A percentile compares a stretch with the other conserved stretches of the same genome.
phyloP scores from a whole-genome alignment of 192 early-diverging fungal genomes.

The Coemansia sp. region DNA sequence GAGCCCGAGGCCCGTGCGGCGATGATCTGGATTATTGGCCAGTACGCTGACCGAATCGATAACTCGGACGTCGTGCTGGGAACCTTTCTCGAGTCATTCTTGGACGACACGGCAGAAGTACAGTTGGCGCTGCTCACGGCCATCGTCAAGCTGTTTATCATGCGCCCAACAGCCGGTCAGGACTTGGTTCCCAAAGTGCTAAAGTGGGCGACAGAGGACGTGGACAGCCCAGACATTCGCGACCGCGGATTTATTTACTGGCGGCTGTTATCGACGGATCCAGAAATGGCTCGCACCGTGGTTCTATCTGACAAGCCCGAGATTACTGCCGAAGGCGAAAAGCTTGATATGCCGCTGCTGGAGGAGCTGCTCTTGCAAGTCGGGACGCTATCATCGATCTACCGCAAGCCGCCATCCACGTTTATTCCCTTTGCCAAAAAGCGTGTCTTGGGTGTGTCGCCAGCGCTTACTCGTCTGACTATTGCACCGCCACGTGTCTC shows the following conservation, averaged over 20 bases:
- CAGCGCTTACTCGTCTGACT: slow-evolving; percentile 46
- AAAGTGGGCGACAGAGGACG: slow-evolving; percentile 92
- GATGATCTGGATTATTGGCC: slow-evolving; percentile 99
- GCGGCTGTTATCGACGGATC: slow-evolving; percentile 93
- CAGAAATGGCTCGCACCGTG: slow-evolving; percentile 69
- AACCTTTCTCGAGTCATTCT: slow-evolving; percentile 84
- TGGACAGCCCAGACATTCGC: slow-evolving; percentile 96
- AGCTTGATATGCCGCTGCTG: slow-evolving; percentile 79
- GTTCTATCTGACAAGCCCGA: slow-evolving; percentile 92
- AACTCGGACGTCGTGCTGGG: slow-evolving; percentile 91
- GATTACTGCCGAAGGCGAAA: slow-evolving; percentile 93
- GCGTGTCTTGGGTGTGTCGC: slow-evolving; percentile 45
- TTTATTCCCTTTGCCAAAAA: slow-evolving; percentile 75
- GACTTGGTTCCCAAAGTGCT: slow-evolving; percentile 92
- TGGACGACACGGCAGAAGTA: slow-evolving; percentile 89
- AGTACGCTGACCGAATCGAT: slow-evolving; percentile 97
- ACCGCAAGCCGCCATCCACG: slow-evolving; percentile 85
- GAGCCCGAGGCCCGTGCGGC: slow-evolving; percentile 97
- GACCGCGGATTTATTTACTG: slow-evolving; percentile 99
- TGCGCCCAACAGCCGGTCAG: slow-evolving; percentile 87
- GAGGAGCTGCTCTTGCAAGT: slow-evolving; percentile 89
- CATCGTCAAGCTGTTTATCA: slow-evolving; percentile 95
- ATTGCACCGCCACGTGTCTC: slow-evolving; percentile 47
- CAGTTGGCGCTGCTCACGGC: slow-evolving; percentile 94
- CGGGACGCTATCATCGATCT: slow-evolving; percentile 85